A percentile compares a stretch with the other conserved stretches of the same genome.
Evolutionary conservation across 495 filamentous ascomycete genomes (phyloP).

Genomic region (Aspergillus ostianus): DNA sequence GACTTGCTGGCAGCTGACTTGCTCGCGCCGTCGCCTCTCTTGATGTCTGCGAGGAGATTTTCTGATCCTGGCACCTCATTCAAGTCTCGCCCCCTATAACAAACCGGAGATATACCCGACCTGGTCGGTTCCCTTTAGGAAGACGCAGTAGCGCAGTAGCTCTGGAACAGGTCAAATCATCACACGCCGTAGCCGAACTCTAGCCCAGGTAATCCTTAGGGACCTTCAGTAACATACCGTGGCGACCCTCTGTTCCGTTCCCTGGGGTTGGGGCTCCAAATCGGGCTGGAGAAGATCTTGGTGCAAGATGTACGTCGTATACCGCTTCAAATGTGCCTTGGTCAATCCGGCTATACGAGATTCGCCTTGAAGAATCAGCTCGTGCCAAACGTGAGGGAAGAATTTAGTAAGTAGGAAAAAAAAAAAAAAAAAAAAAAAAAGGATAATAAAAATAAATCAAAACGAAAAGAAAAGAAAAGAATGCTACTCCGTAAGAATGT

Average conservation of each 20-base stretch:
- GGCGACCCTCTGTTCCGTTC: neutral
- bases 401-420: neutral
- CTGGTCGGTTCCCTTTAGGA: neutral
- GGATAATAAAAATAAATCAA: conserved; percentile 5
- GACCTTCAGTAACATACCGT: neutral
- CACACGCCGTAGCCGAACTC: neutral
- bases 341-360: neutral
- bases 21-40: neutral
- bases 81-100: neutral
- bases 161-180: neutral
- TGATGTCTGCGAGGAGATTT: neutral
- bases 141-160: neutral
- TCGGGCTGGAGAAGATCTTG: neutral
- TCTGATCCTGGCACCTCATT: neutral
- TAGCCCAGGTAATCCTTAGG: neutral
- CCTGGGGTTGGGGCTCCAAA: neutral
- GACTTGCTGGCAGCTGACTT: neutral
- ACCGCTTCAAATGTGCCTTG: neutral
- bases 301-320: neutral
- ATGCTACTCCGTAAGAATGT: neutral
- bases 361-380: neutral
- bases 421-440: conserved; percentile 4
- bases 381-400: neutral
- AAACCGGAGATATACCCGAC: no score
- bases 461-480: conserved; percentile 3